A percentile compares a stretch with the other conserved stretches of the same genome.
Conservation (phyloP, 148 eudicot genomes). For the Dysphania ambrosioides region DNA sequence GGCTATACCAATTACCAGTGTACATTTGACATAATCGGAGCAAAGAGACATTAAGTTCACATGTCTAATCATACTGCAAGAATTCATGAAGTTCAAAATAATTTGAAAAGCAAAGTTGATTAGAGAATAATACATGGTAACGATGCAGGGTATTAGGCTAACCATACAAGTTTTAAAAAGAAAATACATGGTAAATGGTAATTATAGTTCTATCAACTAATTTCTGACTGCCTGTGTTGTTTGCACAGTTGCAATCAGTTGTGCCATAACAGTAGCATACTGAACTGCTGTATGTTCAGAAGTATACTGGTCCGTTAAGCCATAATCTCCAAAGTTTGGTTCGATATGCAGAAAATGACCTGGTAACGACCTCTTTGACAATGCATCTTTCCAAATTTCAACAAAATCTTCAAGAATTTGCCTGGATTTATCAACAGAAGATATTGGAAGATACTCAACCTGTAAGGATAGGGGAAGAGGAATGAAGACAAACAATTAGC, state of each 20-base stretch:
- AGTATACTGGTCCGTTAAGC: conserved; percentile 62
- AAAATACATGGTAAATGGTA: not conserved
- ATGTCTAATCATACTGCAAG: not conserved
- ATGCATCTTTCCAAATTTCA: conserved; percentile 64
- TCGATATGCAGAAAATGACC: conserved; percentile 77
- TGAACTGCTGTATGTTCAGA: conserved; percentile 81
- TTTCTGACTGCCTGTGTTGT: conserved; percentile 52
- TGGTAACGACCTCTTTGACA: conserved; percentile 71
- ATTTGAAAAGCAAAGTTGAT: not conserved
- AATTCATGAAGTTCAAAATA: not conserved
- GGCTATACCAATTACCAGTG: no score
- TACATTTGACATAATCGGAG: no score
- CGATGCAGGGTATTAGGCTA: no score
- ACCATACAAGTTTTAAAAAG: no score
- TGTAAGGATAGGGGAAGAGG: conserved; percentile 31
- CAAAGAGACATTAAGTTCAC: no score
- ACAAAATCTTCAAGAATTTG: conserved; percentile 72
- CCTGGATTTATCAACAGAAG: conserved; percentile 72
- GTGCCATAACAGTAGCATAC: conserved; percentile 70
- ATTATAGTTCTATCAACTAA: conserved; percentile 26
- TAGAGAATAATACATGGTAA: no score
- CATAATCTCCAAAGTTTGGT: conserved; percentile 67
- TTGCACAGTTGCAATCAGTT: conserved; percentile 64
- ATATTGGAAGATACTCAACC: conserved; percentile 86
- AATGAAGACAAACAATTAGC: not conserved